These are phyloP conservation scores for Ilex paraguariensis DNA, from an alignment of 305 asterid genomes.

Conservation along the genomic window DNA sequence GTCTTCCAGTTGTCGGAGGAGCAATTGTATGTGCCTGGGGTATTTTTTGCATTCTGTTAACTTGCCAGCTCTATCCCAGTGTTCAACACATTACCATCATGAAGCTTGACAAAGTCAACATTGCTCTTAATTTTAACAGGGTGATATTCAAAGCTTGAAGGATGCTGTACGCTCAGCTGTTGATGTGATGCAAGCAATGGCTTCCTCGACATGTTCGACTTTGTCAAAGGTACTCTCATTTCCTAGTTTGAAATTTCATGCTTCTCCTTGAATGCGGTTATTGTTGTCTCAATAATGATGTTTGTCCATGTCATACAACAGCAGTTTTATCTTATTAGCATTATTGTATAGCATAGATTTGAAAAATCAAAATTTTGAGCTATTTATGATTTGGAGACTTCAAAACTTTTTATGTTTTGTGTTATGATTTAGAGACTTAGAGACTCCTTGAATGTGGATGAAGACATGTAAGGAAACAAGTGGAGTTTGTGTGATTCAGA, in stretches of 20 bases:
- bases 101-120: slow-evolving; percentile 13
- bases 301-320: not conserved
- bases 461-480: too few relatives aligned
- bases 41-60: slow-evolving; percentile 3
- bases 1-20: slow-evolving; percentile 83
- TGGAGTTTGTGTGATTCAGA: too few relatives aligned
- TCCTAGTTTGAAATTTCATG: not conserved
- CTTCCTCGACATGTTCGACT: slow-evolving; percentile 46
- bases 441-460: too few relatives aligned
- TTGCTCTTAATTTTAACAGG: slow-evolving; percentile 33
- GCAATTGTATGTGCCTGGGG: slow-evolving; percentile 49
- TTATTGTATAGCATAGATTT: too few relatives aligned
- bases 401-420: too few relatives aligned
- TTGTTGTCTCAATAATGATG: not conserved
- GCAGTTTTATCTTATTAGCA: not conserved
- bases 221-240: slow-evolving; percentile 55
- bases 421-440: not conserved
- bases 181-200: slow-evolving; percentile 73
- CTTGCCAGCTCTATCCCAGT: not conserved
- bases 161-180: slow-evolving; percentile 75
- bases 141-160: slow-evolving; percentile 65
- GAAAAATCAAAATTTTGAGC: not conserved
- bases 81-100: not conserved
- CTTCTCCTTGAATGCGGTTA: not conserved
- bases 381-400: not conserved